Evolutionary conservation across 495 filamentous ascomycete genomes (phyloP).

Genomic region (Penicillium alfredii): DNA sequence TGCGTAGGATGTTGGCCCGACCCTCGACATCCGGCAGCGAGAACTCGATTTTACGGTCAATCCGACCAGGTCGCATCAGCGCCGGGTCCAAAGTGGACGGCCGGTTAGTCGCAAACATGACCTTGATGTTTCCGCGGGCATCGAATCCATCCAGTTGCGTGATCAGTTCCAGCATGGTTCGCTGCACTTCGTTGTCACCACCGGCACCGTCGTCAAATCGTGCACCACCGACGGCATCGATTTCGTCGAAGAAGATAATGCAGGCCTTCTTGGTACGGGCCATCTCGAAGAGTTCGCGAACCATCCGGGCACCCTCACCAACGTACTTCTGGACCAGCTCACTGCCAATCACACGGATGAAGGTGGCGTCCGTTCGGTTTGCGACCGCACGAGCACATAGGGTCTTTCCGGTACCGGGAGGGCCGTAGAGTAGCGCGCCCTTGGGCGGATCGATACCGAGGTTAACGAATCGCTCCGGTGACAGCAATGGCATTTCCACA

Average conservation of each 20-base stretch:
- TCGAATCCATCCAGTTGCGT: constrained; percentile 98
- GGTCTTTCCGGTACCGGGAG: constrained; percentile 96
- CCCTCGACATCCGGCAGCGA: constrained; percentile 94
- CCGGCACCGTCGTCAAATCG: constrained; percentile 97
- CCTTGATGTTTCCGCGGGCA: constrained; percentile 96
- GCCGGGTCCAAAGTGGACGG: constrained; percentile 94
- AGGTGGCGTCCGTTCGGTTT: constrained; percentile 95
- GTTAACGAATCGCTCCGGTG: constrained; percentile 93
- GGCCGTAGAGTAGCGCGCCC: constrained; percentile 93
- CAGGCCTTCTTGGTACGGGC: constrained; percentile 98
- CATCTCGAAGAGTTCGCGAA: constrained; percentile 98
- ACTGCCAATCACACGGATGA: constrained; percentile 95
- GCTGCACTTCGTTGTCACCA: constrained; percentile 98
- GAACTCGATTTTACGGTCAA: constrained; percentile 99
- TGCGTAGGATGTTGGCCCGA: constrained; percentile 92
- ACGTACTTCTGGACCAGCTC: constrained; percentile 99
- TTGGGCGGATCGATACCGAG: constrained; percentile 98
- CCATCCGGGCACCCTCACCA: constrained; percentile 95
- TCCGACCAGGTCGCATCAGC: constrained; percentile 93
- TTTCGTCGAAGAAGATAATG: constrained; percentile 99
- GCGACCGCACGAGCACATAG: constrained; percentile 95
- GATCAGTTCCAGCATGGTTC: constrained; percentile 98
- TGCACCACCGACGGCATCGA: constrained; percentile 96
- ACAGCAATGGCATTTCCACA: constrained; percentile 94
- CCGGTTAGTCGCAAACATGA: constrained; percentile 99